Evolutionary conservation across 805 yeast species (phyloP).

Genomic region (Candida sanyiensis): DNA sequence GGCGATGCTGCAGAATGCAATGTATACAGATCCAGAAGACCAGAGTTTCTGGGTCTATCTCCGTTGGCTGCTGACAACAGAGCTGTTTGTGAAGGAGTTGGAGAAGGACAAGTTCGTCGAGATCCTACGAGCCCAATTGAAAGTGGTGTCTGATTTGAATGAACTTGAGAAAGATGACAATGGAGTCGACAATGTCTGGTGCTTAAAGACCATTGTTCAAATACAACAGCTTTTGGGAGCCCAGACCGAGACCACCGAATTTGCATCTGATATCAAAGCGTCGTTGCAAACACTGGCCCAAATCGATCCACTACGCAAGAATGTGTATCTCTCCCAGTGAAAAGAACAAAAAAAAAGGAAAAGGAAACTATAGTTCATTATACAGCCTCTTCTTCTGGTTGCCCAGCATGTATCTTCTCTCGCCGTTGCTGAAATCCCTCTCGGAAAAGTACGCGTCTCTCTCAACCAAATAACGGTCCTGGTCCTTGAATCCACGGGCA

Average conservation of each 20-base stretch:
- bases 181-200: conserved; percentile 65
- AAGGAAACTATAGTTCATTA: conserved; percentile 25
- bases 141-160: conserved; percentile 54
- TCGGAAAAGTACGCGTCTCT: conserved; percentile 40
- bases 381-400: conserved; percentile 43
- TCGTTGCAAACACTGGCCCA: conserved; percentile 40
- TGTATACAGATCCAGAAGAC: conserved; percentile 90
- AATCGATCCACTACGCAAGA: conserved; percentile 60
- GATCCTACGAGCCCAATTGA: conserved; percentile 41
- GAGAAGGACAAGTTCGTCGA: conserved; percentile 28
- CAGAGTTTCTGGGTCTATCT: conserved; percentile 90
- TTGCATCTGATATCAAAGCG: conserved; percentile 27
- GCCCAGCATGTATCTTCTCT: conserved; percentile 48
- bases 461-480: conserved; percentile 27
- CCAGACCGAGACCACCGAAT: conserved; percentile 9
- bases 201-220: conserved; percentile 55
- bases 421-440: conserved; percentile 35
- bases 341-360: background rate
- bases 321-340: conserved; percentile 39
- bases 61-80: conserved; percentile 60
- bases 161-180: conserved; percentile 66
- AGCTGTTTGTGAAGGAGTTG: conserved; percentile 25
- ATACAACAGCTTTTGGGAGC: conserved; percentile 32
- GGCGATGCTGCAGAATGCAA: conserved; percentile 68
- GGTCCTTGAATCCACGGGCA: conserved; percentile 27